Conservation (phyloP, 2,329 filamentous ascomycete species). For the Penicillium sp. region DNA sequence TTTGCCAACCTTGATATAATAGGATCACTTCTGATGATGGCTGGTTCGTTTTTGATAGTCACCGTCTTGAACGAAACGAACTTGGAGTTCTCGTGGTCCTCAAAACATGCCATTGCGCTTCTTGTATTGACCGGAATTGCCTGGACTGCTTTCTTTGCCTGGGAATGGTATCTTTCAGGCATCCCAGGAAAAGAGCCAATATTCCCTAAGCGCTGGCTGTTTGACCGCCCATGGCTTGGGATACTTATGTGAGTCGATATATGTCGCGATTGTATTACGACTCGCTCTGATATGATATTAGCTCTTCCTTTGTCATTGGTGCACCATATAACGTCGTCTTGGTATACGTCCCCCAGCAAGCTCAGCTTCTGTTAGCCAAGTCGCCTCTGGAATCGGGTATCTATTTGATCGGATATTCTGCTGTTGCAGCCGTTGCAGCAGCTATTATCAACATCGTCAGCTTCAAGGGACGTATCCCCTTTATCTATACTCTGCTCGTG, state of each 20-base stretch:
- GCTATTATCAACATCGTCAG: slow-evolving; percentile 23
- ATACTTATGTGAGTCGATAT: slow-evolving; percentile 24
- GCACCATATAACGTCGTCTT: slow-evolving; percentile 29
- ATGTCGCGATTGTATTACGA: neutral
- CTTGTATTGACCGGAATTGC: slow-evolving; percentile 25
- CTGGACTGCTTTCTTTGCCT: slow-evolving; percentile 34
- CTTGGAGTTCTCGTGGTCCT: slow-evolving; percentile 45
- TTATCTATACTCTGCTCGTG: slow-evolving; percentile 28
- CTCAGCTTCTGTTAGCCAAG: slow-evolving; percentile 24
- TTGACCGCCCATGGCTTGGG: slow-evolving; percentile 27
- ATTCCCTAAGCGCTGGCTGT: slow-evolving; percentile 31
- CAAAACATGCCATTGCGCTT: slow-evolving; percentile 33
- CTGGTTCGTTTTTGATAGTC: slow-evolving; percentile 47
- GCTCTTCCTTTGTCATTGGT: slow-evolving; percentile 30
- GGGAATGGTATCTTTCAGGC: slow-evolving; percentile 30
- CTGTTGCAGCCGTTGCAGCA: slow-evolving; percentile 25
- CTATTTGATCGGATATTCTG: slow-evolving; percentile 28
- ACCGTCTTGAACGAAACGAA: slow-evolving; percentile 50
- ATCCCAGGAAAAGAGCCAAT: slow-evolving; percentile 27
- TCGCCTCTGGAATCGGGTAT: slow-evolving; percentile 30
- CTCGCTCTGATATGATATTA: slow-evolving; percentile 4
- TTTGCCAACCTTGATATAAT: slow-evolving; percentile 26
- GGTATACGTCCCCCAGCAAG: slow-evolving; percentile 32
- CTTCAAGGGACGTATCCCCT: slow-evolving; percentile 25
- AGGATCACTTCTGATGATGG: slow-evolving; percentile 36